Percentiles rank a stretch among this genome's conserved stretches.
Conservation (phyloP, 129 eudicot genomes). For the Ambrosia trifida region DNA sequence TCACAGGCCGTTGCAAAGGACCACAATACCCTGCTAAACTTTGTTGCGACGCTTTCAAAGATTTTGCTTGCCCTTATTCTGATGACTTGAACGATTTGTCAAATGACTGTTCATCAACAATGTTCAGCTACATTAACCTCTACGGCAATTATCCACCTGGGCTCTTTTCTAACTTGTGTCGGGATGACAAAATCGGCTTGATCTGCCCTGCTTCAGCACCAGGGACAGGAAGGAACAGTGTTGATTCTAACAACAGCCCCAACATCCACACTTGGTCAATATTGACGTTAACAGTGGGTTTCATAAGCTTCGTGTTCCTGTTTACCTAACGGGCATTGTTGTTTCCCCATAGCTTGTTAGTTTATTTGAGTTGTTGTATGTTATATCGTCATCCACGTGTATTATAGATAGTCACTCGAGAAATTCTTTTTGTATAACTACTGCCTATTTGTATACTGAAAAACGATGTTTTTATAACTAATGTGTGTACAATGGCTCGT, state of each 20-base stretch:
- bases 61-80: constrained; percentile 68
- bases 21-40: constrained; percentile 50
- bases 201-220: constrained; percentile 54
- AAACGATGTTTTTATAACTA: neutral
- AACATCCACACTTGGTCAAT: constrained; percentile 13
- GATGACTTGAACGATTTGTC: constrained; percentile 49
- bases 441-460: neutral
- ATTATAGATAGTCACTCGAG: constrained; percentile 24
- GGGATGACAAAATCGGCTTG: constrained; percentile 58
- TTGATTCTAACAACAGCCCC: constrained; percentile 29
- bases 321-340: constrained; percentile 31
- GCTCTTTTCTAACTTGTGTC: constrained; percentile 54
- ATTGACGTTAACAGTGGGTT: constrained; percentile 26
- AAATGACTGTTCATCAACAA: constrained; percentile 56
- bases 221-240: constrained; percentile 22
- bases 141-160: constrained; percentile 65
- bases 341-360: constrained; percentile 6
- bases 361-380: constrained; percentile 24
- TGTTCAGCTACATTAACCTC: constrained; percentile 71
- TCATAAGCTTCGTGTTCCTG: constrained; percentile 24
- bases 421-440: constrained; percentile 27
- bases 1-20: constrained; percentile 72
- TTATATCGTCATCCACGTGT: constrained; percentile 20
- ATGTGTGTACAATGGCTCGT: constrained; percentile 23
- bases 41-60: constrained; percentile 64